Evolutionary conservation across 768 basidiomycete species (phyloP).

Genomic region (Leccinellum rugosiceps): DNA sequence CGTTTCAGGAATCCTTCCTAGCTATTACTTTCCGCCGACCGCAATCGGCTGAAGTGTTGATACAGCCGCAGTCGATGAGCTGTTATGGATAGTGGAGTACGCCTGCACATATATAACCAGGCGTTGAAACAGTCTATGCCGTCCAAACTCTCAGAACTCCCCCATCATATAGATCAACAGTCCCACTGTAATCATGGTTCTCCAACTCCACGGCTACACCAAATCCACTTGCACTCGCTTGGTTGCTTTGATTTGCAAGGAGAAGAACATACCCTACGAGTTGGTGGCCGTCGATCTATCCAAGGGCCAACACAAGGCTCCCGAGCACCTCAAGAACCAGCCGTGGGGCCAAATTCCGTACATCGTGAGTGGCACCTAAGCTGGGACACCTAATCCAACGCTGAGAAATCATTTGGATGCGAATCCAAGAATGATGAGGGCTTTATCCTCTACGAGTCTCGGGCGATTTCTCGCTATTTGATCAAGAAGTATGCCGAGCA

Average conservation of each 20-base stretch:
- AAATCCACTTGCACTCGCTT: conserved; percentile 48
- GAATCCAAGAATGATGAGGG: conserved; percentile 54
- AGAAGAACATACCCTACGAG: conserved; percentile 57
- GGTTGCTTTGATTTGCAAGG: conserved; percentile 50
- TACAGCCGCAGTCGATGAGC: no score
- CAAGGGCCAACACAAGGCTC: conserved; percentile 44
- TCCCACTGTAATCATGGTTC: conserved; percentile 27
- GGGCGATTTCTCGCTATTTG: conserved; percentile 61
- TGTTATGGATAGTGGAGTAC: not conserved
- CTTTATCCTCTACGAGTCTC: conserved; percentile 58
- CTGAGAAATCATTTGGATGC: not conserved
- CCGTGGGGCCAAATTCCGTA: conserved; percentile 57
- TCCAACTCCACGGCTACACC: conserved; percentile 34
- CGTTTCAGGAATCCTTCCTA: no score
- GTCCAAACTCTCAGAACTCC: not conserved
- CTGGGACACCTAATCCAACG: not conserved
- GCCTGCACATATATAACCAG: conserved; percentile 4
- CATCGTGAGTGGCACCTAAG: conserved; percentile 26
- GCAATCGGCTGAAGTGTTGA: no score
- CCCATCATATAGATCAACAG: not conserved
- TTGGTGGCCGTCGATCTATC: conserved; percentile 41
- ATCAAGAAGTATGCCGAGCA: conserved; percentile 50
- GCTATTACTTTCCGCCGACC: no score
- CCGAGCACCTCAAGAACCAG: conserved; percentile 45
- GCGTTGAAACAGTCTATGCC: not conserved